Conservation (phyloP, 164 flowering plant species). For the Magnolia kwangsiensis region DNA sequence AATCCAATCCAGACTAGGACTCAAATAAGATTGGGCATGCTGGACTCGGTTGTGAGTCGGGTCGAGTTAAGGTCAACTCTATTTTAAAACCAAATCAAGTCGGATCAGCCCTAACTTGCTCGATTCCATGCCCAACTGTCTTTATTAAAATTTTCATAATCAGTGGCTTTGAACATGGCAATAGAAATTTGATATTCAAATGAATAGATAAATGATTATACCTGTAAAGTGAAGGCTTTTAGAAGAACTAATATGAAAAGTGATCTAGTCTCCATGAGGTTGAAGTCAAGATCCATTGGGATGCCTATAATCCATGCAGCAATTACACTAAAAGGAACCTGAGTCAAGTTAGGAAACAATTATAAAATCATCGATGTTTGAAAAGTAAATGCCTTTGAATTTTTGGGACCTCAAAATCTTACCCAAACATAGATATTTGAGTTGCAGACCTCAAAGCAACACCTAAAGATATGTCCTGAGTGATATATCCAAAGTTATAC, state of each 20-base stretch:
- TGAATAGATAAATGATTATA: background rate
- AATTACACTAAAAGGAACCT: conserved; percentile 73
- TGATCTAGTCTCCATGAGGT: conserved; percentile 62
- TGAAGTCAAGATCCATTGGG: conserved; percentile 72
- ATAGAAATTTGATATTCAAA: background rate
- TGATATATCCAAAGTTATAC: no score
- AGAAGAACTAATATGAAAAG: conserved; percentile 62
- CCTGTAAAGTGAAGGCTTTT: conserved; percentile 39
- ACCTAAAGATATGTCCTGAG: no score
- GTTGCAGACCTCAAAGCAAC: conserved; percentile 93
- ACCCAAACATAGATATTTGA: conserved; percentile 93
- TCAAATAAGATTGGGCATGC: no score
- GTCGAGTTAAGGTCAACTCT: no score
- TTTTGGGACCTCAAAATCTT: conserved; percentile 13
- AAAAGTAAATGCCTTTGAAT: background rate
- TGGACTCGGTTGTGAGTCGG: no score
- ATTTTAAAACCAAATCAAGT: no score
- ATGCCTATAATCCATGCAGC: conserved; percentile 75
- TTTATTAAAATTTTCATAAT: background rate
- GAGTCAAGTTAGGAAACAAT: conserved; percentile 1
- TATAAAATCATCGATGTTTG: background rate
- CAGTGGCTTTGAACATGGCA: background rate
- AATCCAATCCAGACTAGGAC: no score
- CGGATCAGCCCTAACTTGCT: no score
- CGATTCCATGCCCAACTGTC: no score